phyloP scores from a whole-genome alignment of 2,329 filamentous ascomycete genomes.

The Erysiphe pulchra region DNA sequence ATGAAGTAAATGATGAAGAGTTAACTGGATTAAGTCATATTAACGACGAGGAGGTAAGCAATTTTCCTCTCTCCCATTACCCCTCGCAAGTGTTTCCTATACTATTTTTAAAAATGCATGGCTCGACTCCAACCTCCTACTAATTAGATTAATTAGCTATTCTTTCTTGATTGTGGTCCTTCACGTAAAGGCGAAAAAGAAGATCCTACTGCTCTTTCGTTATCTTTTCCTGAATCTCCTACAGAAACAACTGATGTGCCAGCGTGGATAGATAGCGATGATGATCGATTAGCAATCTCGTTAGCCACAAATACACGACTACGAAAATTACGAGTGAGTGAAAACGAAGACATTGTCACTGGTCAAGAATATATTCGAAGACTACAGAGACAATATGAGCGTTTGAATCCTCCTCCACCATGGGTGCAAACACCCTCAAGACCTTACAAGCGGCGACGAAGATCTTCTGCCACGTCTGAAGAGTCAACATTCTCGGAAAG shows the following conservation, averaged over 20 bases:
- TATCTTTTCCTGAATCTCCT: background rate
- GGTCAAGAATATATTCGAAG: slow-evolving; percentile 67
- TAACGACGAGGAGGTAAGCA: slow-evolving; percentile 38
- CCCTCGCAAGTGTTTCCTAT: slow-evolving; percentile 1
- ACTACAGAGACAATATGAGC: slow-evolving; percentile 50
- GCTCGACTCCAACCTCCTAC: background rate
- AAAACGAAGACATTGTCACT: slow-evolving; percentile 63
- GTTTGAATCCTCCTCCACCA: slow-evolving; percentile 30
- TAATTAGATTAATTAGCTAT: slow-evolving; percentile 9
- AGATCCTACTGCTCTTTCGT: slow-evolving; percentile 6
- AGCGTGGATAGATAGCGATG: slow-evolving; percentile 88
- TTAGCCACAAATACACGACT: slow-evolving; percentile 49
- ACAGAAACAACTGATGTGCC: slow-evolving; percentile 19
- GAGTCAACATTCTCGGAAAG: slow-evolving; percentile 19
- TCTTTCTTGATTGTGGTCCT: slow-evolving; percentile 16
- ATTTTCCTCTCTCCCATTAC: background rate
- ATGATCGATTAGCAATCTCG: slow-evolving; percentile 66
- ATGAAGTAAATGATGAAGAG: slow-evolving; percentile 10
- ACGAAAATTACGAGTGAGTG: slow-evolving; percentile 58
- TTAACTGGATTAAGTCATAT: slow-evolving; percentile 33
- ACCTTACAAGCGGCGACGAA: slow-evolving; percentile 23
- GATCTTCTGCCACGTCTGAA: slow-evolving; percentile 22
- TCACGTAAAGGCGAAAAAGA: slow-evolving; percentile 1
- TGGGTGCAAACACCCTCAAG: slow-evolving; percentile 30
- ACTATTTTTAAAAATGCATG: background rate